Percentiles rank a stretch among this genome's conserved stretches.
These are phyloP conservation scores for Oryza meyeriana DNA, from an alignment of 176 grass and related monocot species.

Conservation along the genomic window DNA sequence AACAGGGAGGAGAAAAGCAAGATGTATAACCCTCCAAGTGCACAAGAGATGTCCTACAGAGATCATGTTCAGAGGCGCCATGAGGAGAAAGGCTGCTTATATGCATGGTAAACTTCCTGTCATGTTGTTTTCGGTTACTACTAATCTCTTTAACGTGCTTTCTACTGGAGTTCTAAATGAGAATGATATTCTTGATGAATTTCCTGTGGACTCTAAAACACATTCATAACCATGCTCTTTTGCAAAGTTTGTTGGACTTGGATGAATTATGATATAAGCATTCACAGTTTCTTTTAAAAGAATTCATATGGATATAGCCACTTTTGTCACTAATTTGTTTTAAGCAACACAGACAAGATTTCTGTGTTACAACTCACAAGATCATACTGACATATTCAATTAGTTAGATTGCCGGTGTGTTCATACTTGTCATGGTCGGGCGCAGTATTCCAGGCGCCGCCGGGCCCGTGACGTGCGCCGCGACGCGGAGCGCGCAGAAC, in stretches of 20 bases:
- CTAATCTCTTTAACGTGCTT: neutral
- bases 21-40: slow-evolving; percentile 55
- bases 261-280: neutral
- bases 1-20: neutral
- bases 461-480: too few species aligned
- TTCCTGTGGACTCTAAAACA: neutral
- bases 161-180: neutral
- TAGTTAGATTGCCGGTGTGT: neutral
- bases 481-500: too few species aligned
- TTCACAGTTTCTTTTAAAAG: neutral
- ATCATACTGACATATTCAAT: neutral
- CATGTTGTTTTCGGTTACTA: neutral
- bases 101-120: slow-evolving; percentile 65
- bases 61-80: slow-evolving; percentile 73
- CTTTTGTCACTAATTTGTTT: neutral
- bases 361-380: neutral
- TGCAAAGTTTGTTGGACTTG: neutral
- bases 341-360: neutral
- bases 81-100: slow-evolving; percentile 88
- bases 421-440: too few species aligned
- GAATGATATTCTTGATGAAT: neutral
- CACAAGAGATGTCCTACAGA: slow-evolving; percentile 68
- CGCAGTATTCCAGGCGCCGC: too few species aligned
- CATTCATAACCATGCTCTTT: neutral
- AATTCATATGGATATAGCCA: neutral